Conservation (phyloP, 441 rosid species). For the Bocquillonia castaneifolia region DNA sequence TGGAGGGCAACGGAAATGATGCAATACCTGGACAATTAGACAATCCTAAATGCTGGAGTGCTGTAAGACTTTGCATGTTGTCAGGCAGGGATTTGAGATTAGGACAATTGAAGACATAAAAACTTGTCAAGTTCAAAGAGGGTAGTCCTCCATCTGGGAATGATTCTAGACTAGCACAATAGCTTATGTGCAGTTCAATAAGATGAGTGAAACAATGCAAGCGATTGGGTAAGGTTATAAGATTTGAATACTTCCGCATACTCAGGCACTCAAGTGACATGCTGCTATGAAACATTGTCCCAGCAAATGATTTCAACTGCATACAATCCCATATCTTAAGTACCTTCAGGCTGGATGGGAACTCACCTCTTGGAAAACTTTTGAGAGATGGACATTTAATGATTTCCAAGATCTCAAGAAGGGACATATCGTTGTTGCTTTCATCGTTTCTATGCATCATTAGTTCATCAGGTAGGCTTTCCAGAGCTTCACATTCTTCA, state of each 20-base stretch:
- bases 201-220: too few relatives aligned
- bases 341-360: background rate
- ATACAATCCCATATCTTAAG: background rate
- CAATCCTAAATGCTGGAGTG: constrained; percentile 12
- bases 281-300: background rate
- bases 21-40: constrained; percentile 2
- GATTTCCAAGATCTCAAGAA: constrained; percentile 3
- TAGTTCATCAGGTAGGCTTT: background rate
- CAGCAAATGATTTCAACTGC: background rate
- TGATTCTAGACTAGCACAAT: background rate
- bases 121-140: constrained; percentile 5
- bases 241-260: background rate
- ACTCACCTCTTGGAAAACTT: background rate
- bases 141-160: constrained; percentile 12
- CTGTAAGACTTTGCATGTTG: background rate
- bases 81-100: background rate
- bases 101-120: background rate
- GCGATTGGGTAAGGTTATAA: background rate
- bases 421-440: background rate
- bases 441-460: background rate
- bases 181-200: too few relatives aligned
- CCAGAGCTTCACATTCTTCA: background rate
- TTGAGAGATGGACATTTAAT: constrained; percentile 2
- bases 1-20: constrained; percentile 14
- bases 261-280: background rate